Base-by-base conservation (phyloP, 352 stramenopile species). In the Globisporangium okanoganense region DNA sequence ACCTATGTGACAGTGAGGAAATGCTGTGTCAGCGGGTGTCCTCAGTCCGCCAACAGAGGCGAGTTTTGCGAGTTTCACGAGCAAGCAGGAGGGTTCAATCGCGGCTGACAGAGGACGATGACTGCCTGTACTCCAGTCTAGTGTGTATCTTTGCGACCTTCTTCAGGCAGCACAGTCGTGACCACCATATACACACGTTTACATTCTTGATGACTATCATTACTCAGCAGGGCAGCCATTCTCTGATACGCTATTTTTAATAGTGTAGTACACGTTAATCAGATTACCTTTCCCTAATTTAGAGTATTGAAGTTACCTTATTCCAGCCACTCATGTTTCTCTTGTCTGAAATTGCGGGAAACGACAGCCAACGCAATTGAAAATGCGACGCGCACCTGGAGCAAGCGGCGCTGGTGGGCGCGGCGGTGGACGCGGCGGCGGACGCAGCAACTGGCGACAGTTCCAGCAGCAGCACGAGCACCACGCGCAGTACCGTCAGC, bases 31-130 rank as follows among this genome's bases (percentile, higher is more conserved):
- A 59, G 49, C 18, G 70, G 66, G 47, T 85, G 74, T 24, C 27
- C 50, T 0, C 65, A 65, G 36, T 61, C 68, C 24, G 74, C 69
- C 1, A 67, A 24, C 12, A 62, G 50, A 1, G 61, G 76, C 48
- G 76, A 85, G 40, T 83, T 81, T 57, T 85, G 76, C 64, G 71
- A 73, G 14, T 58, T 75, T n/a, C 76, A 85, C 57, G 44, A 74
- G 40, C 68, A n/a, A 18, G n/a, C 10, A 1, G 49, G 16, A 16
- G 40, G 0, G 7, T 20, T 31, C 22, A 35, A 9, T 1, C 12
- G 25, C 16, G 54, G n/a, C 2, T 60, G 10, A 60, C 4, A 50
- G 13, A 24, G 2, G 24, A 38, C 2, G 25, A 12, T 12, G 45
- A 33, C 8, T 41, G 10, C 9, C 4, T 41, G 10, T 41, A 18